phyloP scores from a whole-genome alignment of 306 rosid species.

The Herpetospermum pedunculosum region DNA sequence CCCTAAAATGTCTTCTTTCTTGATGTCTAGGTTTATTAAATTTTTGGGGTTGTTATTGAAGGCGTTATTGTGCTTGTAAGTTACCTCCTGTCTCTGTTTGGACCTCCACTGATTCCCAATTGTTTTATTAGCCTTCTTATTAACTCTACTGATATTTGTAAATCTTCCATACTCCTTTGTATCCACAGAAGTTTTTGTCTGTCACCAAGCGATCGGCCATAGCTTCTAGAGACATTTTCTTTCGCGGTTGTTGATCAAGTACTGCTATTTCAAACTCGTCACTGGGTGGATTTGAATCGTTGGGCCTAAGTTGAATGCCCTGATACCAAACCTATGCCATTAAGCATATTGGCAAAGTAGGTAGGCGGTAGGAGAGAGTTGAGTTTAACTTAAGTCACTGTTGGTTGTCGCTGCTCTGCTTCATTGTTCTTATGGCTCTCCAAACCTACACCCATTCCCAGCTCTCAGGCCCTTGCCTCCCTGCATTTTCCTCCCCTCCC shows the following conservation, averaged over 20 bases:
- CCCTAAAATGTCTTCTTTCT: neutral
- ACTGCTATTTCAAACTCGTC: neutral
- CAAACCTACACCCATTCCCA: neutral
- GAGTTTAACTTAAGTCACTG: neutral
- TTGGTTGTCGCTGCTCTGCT: neutral
- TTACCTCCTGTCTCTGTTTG: neutral
- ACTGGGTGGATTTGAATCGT: too few species aligned
- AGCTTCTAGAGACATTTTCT: neutral
- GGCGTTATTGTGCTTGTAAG: neutral
- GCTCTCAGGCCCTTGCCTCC: neutral
- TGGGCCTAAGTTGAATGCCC: too few species aligned
- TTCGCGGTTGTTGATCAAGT: neutral
- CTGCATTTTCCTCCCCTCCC: neutral
- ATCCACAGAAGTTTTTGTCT: neutral
- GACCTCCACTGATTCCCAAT: neutral
- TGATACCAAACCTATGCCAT: neutral
- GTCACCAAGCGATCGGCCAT: neutral
- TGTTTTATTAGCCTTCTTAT: neutral
- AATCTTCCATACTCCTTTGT: neutral
- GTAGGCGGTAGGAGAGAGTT: too few species aligned
- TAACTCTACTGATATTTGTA: neutral
- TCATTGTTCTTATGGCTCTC: neutral
- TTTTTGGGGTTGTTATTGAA: neutral
- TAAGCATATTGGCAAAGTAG: neutral
- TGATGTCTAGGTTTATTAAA: neutral